Percentiles rank a stretch among this genome's conserved stretches.
Evolutionary conservation across 1,139 yeast genomes (phyloP).

Genomic region (Candida pseudoviswanathii): DNA sequence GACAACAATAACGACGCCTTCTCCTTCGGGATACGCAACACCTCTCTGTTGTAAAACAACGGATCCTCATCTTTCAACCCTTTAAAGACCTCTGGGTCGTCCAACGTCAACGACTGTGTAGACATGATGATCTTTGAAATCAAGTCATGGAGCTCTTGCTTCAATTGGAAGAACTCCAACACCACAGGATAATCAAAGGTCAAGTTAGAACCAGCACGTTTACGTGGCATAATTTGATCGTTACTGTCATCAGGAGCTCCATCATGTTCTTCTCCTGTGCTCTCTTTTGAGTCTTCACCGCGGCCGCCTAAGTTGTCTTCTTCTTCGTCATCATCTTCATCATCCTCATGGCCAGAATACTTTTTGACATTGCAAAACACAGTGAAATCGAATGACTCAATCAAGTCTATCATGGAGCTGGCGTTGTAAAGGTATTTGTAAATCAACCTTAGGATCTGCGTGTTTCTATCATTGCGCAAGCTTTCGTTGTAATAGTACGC

Average conservation of each 20-base stretch:
- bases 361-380: constrained; percentile 48
- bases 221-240: not conserved
- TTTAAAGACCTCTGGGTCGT: constrained; percentile 72
- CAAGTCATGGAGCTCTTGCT: constrained; percentile 71
- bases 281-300: constrained; percentile 7
- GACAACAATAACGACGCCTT: constrained; percentile 53
- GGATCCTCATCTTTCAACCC: constrained; percentile 62
- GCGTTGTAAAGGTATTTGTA: constrained; percentile 56
- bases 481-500: constrained; percentile 37
- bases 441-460: constrained; percentile 52
- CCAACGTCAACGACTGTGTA: constrained; percentile 68
- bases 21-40: constrained; percentile 47
- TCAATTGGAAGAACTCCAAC: constrained; percentile 71
- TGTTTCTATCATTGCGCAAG: constrained; percentile 50
- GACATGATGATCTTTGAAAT: constrained; percentile 64
- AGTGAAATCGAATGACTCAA: constrained; percentile 66
- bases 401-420: constrained; percentile 50
- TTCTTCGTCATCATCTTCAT: constrained; percentile 14
- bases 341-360: constrained; percentile 24
- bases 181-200: constrained; percentile 63
- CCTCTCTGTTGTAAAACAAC: constrained; percentile 42
- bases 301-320: not conserved
- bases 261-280: not conserved
- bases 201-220: constrained; percentile 25
- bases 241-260: not conserved